These are phyloP conservation scores for Dendrobium catenatum DNA, from an alignment of 106 monocot species.

Conservation along the genomic window DNA sequence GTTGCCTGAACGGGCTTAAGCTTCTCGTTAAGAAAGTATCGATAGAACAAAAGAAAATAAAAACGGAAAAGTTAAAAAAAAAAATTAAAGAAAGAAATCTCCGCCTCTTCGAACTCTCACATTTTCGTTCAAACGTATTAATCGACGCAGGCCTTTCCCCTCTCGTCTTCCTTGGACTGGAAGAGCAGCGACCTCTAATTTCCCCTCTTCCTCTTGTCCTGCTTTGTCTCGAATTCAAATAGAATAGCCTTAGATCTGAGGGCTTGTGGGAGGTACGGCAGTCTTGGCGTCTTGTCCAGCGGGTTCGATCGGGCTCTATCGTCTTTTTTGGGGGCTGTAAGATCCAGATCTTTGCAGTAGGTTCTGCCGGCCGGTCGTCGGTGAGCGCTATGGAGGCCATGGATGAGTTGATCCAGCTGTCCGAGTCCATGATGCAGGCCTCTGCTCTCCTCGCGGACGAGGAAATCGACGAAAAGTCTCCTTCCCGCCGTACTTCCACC, in stretches of 20 bases:
- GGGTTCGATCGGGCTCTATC: neutral
- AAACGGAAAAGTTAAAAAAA: no score
- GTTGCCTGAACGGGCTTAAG: no score
- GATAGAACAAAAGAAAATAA: no score
- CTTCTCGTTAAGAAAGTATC: no score
- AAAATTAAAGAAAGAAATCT: neutral
- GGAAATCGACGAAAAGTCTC: conserved; percentile 36
- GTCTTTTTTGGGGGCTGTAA: neutral
- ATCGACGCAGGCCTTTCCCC: neutral
- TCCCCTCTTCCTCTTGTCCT: neutral
- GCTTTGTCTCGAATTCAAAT: neutral
- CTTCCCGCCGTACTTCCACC: conserved; percentile 25
- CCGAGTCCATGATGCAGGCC: conserved; percentile 62
- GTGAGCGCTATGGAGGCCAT: conserved; percentile 45
- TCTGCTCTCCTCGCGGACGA: conserved; percentile 66
- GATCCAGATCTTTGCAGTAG: conserved; percentile 9
- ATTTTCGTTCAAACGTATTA: neutral
- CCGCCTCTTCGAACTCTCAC: neutral
- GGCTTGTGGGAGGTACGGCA: neutral
- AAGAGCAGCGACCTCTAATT: neutral
- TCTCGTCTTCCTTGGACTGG: neutral
- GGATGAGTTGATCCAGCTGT: conserved; percentile 54
- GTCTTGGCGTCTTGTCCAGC: neutral
- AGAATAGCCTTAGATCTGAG: neutral
- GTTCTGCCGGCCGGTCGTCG: neutral